Evolutionary conservation across 2,329 filamentous ascomycete species (phyloP).

Genomic region (Epichloe festucae): DNA sequence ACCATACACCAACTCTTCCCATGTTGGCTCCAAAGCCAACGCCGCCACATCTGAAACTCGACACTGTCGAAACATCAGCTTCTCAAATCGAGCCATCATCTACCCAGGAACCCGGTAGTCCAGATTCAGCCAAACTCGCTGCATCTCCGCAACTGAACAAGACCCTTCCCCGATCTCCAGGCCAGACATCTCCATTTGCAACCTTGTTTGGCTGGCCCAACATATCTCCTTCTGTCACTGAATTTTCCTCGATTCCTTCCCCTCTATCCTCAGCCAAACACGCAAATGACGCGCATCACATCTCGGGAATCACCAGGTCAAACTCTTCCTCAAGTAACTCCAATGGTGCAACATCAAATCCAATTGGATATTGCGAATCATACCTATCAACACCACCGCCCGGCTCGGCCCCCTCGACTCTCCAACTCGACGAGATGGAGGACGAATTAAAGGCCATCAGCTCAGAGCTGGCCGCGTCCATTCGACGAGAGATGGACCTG

Average conservation of each 20-base stretch:
- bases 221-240: conserved; percentile 33
- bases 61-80: conserved; percentile 24
- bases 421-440: conserved; percentile 75
- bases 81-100: conserved; percentile 14
- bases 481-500: conserved; percentile 88
- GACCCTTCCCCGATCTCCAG: conserved; percentile 40
- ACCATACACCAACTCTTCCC: conserved; percentile 30
- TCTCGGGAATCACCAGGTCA: conserved; percentile 3
- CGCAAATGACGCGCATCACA: conserved; percentile 19
- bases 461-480: conserved; percentile 81
- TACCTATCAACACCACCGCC: conserved; percentile 37
- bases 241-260: conserved; percentile 41
- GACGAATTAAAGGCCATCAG: conserved; percentile 89
- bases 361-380: conserved; percentile 37
- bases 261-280: conserved; percentile 32
- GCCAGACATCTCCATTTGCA: conserved; percentile 33
- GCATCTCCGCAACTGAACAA: conserved; percentile 35
- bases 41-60: conserved; percentile 40
- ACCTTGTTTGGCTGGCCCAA: conserved; percentile 41
- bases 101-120: conserved; percentile 14
- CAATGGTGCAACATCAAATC: conserved; percentile 28
- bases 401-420: conserved; percentile 24
- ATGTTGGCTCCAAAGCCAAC: conserved; percentile 36
- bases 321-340: conserved; percentile 16
- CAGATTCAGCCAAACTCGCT: conserved; percentile 14